Evolutionary conservation across 2,329 filamentous ascomycete genomes (phyloP), one percentile per base, ranked within the genome.

Genomic region (Ascochyta clinopodiicola): DNA sequence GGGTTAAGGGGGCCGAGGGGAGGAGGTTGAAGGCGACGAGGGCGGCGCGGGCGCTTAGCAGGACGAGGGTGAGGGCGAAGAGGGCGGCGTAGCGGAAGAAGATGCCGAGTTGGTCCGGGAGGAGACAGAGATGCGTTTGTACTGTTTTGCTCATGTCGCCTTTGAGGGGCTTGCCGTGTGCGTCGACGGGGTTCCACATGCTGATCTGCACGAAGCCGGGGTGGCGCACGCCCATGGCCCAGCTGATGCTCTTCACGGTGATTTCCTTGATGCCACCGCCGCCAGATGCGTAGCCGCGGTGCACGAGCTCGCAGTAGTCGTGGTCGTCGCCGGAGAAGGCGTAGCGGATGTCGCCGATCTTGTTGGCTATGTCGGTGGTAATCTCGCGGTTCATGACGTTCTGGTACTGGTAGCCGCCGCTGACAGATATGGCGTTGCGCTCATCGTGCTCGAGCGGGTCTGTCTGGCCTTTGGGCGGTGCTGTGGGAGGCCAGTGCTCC

Each of bases 311-410:
- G 77, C 95, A 99, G 78, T 98, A 97, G 78, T 99, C 95, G 78
- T 99, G 95, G 71, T 99, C 95, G 67, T 99, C 95, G 10, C 95
- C 95, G 0, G 92, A 96, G 71, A 98, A 99, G 38, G 93, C 89
- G 62, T 95, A 89, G 3, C 86, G 82, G 12, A 98, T 86, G 59
- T 95, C 91, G 31, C 92, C 92, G 31, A 96, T 82, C 60, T 88
- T 90, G 56, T 88, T 83, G 37, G 96, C 80, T 34, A 99, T 80
- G 46, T 88, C 86, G 40, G 86, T 82, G 0, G 93, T 95, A 63
- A 97, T 86, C 2, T 85, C 82, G 44, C 88, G 86, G 45, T 84
- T 89, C 24, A 99, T 84, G 2, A 97, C 94, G 67, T 97, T 99
- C 74, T 98, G 94, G 71, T 99, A 99, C 74, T 99, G 95, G 70